phyloP scores from a whole-genome alignment of 805 yeast species.

The Millerago galiae region DNA sequence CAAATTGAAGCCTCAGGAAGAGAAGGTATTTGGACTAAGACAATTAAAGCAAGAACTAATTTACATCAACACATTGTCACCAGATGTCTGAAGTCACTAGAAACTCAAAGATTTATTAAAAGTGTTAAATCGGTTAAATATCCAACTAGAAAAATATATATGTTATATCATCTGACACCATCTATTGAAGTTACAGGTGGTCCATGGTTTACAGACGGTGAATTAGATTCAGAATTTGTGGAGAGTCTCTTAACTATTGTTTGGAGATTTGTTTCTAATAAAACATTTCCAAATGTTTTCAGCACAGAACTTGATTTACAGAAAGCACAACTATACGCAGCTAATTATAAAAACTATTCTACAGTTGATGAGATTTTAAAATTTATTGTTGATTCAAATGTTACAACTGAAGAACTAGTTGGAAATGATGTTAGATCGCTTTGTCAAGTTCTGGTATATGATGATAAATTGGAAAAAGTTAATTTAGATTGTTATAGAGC shows the following conservation, averaged over 20 bases:
- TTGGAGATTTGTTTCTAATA: constrained; percentile 79
- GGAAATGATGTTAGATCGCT: constrained; percentile 69
- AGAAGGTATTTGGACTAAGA: constrained; percentile 95
- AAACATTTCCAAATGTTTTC: constrained; percentile 71
- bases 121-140: constrained; percentile 84
- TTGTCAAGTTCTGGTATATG: constrained; percentile 83
- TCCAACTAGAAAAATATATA: constrained; percentile 93
- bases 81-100: constrained; percentile 75
- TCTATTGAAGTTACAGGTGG: constrained; percentile 97
- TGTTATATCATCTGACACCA: constrained; percentile 91
- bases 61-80: constrained; percentile 87
- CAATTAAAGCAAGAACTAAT: constrained; percentile 81
- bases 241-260: constrained; percentile 75
- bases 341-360: constrained; percentile 58
- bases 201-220: constrained; percentile 97
- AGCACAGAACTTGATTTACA: constrained; percentile 24
- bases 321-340: constrained; percentile 38
- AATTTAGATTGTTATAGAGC: constrained; percentile 65
- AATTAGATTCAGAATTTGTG: constrained; percentile 89
- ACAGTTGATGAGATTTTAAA: constrained; percentile 67
- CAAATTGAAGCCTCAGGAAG: constrained; percentile 89
- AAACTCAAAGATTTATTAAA: constrained; percentile 77
- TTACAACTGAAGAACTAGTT: constrained; percentile 76
- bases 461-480: constrained; percentile 72
- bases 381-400: constrained; percentile 64